Conservation (phyloP, 129 eudicot species). For the Lactuca saligna region DNA sequence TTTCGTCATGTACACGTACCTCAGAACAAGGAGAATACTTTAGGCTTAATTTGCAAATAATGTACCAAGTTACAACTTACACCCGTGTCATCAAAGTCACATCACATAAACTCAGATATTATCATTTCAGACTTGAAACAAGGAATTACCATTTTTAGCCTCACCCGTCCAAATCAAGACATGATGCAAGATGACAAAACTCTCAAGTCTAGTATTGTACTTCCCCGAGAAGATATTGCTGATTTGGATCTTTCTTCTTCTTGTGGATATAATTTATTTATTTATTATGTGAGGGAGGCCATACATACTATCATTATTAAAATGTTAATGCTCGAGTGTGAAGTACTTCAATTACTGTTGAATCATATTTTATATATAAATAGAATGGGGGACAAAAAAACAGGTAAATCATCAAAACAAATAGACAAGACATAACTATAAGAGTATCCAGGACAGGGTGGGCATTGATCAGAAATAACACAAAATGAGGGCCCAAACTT, state of each 20-base stretch:
- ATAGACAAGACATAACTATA: neutral
- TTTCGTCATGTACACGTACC: constrained; percentile 82
- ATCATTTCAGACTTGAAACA: neutral
- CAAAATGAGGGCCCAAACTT: neutral
- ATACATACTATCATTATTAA: neutral
- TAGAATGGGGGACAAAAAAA: neutral
- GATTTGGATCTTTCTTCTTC: neutral
- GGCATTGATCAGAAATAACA: neutral
- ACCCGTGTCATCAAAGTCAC: neutral
- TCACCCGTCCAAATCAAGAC: too few species aligned
- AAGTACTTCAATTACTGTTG: neutral
- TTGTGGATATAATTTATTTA: neutral
- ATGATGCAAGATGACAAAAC: too few species aligned
- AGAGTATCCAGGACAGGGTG: neutral
- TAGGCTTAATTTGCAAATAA: constrained; percentile 18
- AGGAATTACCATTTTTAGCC: neutral
- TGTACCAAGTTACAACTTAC: constrained; percentile 5
- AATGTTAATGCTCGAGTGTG: neutral
- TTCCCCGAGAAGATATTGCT: neutral
- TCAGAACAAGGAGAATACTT: constrained; percentile 69
- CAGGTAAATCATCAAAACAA: neutral
- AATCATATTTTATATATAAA: neutral
- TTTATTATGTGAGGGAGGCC: neutral
- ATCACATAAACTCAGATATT: neutral
- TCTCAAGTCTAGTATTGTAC: too few species aligned